Evolutionary conservation across 2,329 filamentous ascomycete genomes (phyloP).

Genomic region (Elsinoe fawcettii): DNA sequence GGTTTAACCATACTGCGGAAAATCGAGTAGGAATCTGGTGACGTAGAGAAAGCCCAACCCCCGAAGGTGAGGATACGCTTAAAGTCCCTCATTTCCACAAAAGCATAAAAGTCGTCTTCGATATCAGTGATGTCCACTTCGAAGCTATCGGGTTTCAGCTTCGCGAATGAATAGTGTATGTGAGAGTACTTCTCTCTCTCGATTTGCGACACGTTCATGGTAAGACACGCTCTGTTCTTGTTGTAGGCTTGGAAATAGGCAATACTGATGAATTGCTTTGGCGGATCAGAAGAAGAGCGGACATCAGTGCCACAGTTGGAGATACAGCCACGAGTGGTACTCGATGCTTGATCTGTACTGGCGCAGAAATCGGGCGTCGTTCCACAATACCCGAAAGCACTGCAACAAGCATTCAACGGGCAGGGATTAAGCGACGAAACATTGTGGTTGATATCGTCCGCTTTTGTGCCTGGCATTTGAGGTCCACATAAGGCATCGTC

Average conservation of each 20-base stretch:
- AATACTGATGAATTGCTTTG: conserved; percentile 17
- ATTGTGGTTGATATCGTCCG: no score
- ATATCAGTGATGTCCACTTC: neutral
- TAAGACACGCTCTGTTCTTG: conserved; percentile 27
- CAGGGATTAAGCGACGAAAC: no score
- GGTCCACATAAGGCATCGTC: no score
- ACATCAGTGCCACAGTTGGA: conserved; percentile 37
- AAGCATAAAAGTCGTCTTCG: neutral
- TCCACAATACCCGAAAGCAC: conserved; percentile 42
- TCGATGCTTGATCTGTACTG: conserved; percentile 24
- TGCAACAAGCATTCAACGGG: conserved; percentile 38
- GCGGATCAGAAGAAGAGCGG: conserved; percentile 20
- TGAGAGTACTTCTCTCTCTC: conserved; percentile 13
- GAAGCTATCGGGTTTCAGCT: neutral
- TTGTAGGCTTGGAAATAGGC: conserved; percentile 31
- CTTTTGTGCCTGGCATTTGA: no score
- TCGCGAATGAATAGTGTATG: conserved; percentile 34
- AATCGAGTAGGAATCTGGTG: conserved; percentile 31
- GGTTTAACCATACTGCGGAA: conserved; percentile 32
- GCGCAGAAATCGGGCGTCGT: conserved; percentile 39
- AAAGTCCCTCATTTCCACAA: neutral
- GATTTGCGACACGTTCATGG: conserved; percentile 21
- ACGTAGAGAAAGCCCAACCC: conserved; percentile 40
- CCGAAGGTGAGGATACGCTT: conserved; percentile 40
- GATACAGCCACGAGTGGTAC: conserved; percentile 35